Evolutionary conservation across 2,329 filamentous ascomycete genomes (phyloP).

Genomic region (Colletotrichum incanum): DNA sequence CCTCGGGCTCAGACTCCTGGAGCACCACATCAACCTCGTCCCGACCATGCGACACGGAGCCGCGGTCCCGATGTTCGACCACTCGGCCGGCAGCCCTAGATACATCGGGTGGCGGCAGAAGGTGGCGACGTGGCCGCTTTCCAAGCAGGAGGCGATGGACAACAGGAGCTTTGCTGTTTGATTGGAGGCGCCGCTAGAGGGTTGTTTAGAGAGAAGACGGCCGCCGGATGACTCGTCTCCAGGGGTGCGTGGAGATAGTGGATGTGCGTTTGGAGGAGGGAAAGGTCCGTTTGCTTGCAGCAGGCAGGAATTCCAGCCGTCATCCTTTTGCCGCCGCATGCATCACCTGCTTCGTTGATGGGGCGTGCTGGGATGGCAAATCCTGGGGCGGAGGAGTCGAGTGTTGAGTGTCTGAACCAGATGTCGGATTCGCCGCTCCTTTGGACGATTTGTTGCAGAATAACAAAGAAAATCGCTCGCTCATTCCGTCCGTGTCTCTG

Average conservation of each 20-base stretch:
- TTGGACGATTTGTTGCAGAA: slow-evolving; percentile 27
- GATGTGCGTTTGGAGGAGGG: slow-evolving; percentile 5
- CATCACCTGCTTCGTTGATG: slow-evolving; percentile 23
- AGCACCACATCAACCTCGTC: slow-evolving; percentile 50
- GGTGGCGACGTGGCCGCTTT: slow-evolving; percentile 51
- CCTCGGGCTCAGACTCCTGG: slow-evolving; percentile 48
- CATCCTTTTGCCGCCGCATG: slow-evolving; percentile 37
- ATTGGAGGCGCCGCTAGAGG: not conserved
- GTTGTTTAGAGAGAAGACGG: slow-evolving; percentile 8
- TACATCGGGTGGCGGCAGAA: slow-evolving; percentile 50
- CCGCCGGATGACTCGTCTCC: slow-evolving; percentile 31
- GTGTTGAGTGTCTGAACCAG: slow-evolving; percentile 1
- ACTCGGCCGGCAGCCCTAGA: slow-evolving; percentile 14
- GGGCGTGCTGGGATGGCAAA: slow-evolving; percentile 19
- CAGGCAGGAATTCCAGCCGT: slow-evolving; percentile 24
- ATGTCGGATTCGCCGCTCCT: slow-evolving; percentile 33
- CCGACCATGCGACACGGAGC: slow-evolving; percentile 48
- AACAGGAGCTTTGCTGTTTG: slow-evolving; percentile 28
- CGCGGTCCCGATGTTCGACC: slow-evolving; percentile 49
- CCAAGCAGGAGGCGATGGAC: slow-evolving; percentile 45
- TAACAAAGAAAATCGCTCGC: slow-evolving; percentile 33
- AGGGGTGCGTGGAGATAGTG: slow-evolving; percentile 2
- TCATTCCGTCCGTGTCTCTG: slow-evolving; percentile 18
- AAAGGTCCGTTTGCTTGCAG: slow-evolving; percentile 30
- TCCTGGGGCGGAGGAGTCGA: not conserved